phyloP scores from a whole-genome alignment of 1,284 basidiomycete species.

The Rhodotorula sp. region DNA sequence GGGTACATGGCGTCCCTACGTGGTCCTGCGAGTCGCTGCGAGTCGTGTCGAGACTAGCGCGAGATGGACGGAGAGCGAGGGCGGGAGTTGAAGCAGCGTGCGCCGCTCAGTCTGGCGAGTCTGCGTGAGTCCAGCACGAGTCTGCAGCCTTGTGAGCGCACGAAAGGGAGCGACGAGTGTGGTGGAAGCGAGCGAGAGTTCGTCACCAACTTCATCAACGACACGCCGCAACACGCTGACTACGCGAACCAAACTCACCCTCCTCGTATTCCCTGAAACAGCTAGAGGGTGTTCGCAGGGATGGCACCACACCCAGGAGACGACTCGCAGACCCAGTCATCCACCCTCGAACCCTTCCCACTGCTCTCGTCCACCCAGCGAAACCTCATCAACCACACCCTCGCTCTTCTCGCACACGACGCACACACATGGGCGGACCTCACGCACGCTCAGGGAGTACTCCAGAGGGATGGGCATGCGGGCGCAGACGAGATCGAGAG shows the following conservation, averaged over 20 bases:
- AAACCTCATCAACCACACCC: conserved; percentile 7
- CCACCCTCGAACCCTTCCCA: conserved; percentile 15
- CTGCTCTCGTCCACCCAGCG: conserved; percentile 4
- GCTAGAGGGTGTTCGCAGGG: background rate
- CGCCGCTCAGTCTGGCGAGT: too few species aligned
- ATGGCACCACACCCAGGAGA: background rate
- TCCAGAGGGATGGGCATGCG: background rate
- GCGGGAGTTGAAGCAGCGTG: background rate
- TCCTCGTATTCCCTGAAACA: background rate
- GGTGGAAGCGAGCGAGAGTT: background rate
- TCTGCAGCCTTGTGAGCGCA: background rate
- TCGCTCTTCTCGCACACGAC: background rate
- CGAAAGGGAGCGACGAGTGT: background rate
- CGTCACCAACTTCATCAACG: background rate
- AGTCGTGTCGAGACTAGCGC: background rate
- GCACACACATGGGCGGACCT: conserved; percentile 16
- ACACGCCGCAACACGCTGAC: too few species aligned
- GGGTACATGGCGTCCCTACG: background rate
- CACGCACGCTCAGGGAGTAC: background rate
- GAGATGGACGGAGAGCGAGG: background rate
- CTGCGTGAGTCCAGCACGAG: background rate
- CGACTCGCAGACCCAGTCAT: background rate
- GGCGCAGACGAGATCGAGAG: conserved; percentile 9
- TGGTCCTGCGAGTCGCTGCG: background rate
- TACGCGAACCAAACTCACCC: too few species aligned